Conservation (phyloP, 768 basidiomycete genomes). For the Rhodotorula taiwanensis region DNA sequence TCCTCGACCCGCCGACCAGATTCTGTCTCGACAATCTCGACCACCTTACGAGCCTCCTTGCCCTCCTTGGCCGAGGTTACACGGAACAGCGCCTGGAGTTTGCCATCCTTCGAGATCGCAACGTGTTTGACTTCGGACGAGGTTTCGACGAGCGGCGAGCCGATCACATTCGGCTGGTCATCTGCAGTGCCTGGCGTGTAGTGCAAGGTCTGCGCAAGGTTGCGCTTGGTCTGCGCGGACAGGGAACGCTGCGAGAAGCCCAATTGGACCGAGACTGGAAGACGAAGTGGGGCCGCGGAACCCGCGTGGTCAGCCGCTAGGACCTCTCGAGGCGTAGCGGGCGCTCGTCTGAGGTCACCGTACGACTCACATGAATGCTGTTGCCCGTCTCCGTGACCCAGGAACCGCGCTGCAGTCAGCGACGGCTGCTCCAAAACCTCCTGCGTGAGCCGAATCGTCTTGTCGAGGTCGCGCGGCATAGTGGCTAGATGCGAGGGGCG, state of each 20-base stretch:
- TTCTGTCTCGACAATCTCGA: constrained; percentile 55
- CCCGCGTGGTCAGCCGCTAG: background rate
- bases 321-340: rapidly evolving
- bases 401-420: background rate
- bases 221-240: constrained; percentile 14
- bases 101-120: constrained; percentile 49
- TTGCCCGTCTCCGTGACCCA: rapidly evolving
- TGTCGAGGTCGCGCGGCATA: background rate
- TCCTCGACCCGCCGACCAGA: constrained; percentile 50
- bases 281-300: background rate
- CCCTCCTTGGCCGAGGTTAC: constrained; percentile 39
- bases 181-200: background rate
- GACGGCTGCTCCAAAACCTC: constrained; percentile 10
- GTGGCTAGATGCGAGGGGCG: too few species aligned
- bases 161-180: background rate
- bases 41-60: constrained; percentile 47
- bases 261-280: constrained; percentile 10
- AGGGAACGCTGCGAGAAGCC: constrained; percentile 20
- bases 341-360: too few species aligned
- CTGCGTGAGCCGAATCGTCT: background rate
- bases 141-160: background rate
- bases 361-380: background rate
- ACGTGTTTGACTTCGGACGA: constrained; percentile 36
- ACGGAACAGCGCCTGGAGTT: constrained; percentile 51
- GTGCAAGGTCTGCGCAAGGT: constrained; percentile 1